A percentile compares a stretch with the other conserved stretches of the same genome.
These are phyloP conservation scores for Cucumis variabilis DNA, from an alignment of 331 rosid genomes.

Conservation along the genomic window DNA sequence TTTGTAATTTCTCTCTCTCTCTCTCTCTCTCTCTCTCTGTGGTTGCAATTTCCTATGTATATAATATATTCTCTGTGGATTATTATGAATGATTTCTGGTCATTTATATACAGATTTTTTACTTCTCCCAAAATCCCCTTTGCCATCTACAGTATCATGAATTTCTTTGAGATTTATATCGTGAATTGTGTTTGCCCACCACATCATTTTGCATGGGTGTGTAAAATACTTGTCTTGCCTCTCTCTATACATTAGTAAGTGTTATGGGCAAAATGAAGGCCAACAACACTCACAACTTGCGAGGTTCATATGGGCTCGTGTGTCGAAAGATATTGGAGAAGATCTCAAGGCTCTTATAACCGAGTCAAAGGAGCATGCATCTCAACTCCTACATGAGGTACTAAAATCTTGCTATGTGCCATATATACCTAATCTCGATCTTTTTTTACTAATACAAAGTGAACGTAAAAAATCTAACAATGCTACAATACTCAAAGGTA, in stretches of 20 bases:
- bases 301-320: background rate
- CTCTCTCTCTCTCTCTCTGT: background rate
- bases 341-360: background rate
- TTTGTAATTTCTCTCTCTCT: background rate
- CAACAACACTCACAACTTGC: background rate
- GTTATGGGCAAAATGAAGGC: too few relatives aligned
- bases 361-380: background rate
- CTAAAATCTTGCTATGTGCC: too few relatives aligned
- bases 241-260: too few relatives aligned
- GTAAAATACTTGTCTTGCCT: background rate
- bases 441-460: too few relatives aligned
- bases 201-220: background rate
- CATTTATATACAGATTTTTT: background rate
- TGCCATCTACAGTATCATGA: background rate
- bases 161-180: background rate
- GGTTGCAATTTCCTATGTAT: background rate
- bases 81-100: constrained; percentile 7
- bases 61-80: background rate
- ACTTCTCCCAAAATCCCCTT: background rate
- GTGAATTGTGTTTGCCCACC: background rate
- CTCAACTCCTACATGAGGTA: background rate
- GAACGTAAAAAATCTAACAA: too few relatives aligned
- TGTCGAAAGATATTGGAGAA: background rate
- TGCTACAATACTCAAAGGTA: too few relatives aligned
- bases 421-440: too few relatives aligned